Evolutionary conservation across 2,329 filamentous ascomycete species (phyloP), one percentile per base, ranked within the genome.

Genomic region (Colletotrichum lindemuthianum): DNA sequence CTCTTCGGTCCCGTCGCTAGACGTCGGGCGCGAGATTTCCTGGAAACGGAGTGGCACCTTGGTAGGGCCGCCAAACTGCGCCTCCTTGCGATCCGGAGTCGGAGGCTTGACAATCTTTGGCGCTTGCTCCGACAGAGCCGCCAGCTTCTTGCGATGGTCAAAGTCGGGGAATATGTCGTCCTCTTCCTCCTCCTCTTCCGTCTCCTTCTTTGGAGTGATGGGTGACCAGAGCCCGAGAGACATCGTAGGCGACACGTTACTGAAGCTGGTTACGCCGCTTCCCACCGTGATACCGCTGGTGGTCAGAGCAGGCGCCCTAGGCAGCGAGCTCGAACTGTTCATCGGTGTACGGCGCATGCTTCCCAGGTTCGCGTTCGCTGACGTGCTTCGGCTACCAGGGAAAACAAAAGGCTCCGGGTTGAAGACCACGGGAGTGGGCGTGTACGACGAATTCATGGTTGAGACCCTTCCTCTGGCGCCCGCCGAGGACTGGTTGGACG

Each of bases 111-210:
- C 47, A 34, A 57, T 57, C 58, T 65, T 59, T 12, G 48, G 53
- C 5, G 24, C 49, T 8, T 60, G 59, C 36, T 64, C 50, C 10
- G 59, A 64, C 9, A 66, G 63, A 12, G 63, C 49, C n/a, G 59
- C 63, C 13, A 67, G 34, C 43, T 64, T 77, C 71, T 66, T 76
- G 67, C 75, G 77, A 59, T 78, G 76, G 50, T 81, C 80, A 71
- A 88, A 86, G 70, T 86, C 81, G 2, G 85, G 78, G 6, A 86
- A 76, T 70, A 86, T 79, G 53, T 79, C 73, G 52, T 84, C 80
- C 40, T 84, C 80, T n/a, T 84, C 80, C 2, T 85, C 83, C 16
- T 84, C 80, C 16, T 82, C 81, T 8, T 79, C 80, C 52, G 36
- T 43, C 13, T 57, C 77, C 76, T 77, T 24, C 54, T 65, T 65